These are phyloP conservation scores for Polygonum maritimum DNA, from an alignment of 148 eudicot genomes.

Conservation along the genomic window DNA sequence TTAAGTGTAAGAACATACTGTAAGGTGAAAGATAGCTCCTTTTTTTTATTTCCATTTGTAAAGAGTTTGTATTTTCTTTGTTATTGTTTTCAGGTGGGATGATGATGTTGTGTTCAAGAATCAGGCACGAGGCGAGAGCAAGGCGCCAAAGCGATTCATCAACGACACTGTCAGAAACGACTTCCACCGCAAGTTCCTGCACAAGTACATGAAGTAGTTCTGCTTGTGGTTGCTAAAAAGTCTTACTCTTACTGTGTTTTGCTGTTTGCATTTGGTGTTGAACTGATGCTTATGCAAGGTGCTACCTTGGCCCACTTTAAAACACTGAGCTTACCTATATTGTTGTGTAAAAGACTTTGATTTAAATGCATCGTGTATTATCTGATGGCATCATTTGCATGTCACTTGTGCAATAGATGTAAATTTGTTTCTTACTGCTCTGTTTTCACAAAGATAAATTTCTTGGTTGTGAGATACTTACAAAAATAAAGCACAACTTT, in stretches of 20 bases:
- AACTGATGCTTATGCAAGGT: neutral
- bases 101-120: conserved; percentile 99
- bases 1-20: neutral
- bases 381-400: neutral
- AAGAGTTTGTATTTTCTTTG: neutral
- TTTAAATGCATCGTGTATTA: neutral
- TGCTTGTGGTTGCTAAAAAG: neutral
- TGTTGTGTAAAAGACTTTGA: neutral
- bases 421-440: too few relatives aligned
- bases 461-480: too few relatives aligned
- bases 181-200: conserved; percentile 89
- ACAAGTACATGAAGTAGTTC: conserved; percentile 81
- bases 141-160: conserved; percentile 83
- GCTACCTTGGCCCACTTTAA: neutral
- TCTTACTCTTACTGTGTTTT: neutral
- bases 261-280: neutral
- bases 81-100: conserved; percentile 66
- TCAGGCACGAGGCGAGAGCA: conserved; percentile 93
- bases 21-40: neutral
- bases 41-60: neutral
- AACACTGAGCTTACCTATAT: neutral
- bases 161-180: conserved; percentile 91
- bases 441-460: too few relatives aligned
- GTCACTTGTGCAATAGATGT: neutral
- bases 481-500: too few relatives aligned